phyloP scores from a whole-genome alignment of 352 stramenopile species.

The Globisporangium polare region DNA sequence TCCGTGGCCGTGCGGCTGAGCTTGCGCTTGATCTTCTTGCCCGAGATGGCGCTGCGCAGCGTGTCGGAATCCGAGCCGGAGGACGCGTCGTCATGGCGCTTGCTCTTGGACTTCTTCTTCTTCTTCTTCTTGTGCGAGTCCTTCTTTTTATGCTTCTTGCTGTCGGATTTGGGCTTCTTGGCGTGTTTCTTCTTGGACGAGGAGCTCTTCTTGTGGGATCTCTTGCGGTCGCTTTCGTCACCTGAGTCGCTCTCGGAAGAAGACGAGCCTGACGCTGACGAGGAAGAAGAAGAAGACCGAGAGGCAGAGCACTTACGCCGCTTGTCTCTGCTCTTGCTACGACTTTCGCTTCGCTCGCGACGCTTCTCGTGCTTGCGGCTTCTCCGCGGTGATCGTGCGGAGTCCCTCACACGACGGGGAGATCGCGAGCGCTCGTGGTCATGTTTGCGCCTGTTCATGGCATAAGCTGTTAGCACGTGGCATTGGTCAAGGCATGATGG shows the following conservation, averaged over 20 bases:
- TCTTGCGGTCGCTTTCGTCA: constrained; percentile 14
- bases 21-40: constrained; percentile 87
- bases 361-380: constrained; percentile 2
- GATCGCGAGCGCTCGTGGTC: constrained; percentile 16
- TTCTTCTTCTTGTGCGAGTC: constrained; percentile 29
- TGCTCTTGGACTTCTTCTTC: constrained; percentile 33
- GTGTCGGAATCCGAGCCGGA: constrained; percentile 61
- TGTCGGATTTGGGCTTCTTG: constrained; percentile 26
- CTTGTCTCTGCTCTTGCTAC: constrained; percentile 6
- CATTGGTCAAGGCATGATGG: background rate
- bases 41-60: constrained; percentile 73
- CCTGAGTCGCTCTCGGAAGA: constrained; percentile 24
- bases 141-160: constrained; percentile 37
- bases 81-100: constrained; percentile 20
- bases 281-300: constrained; percentile 14
- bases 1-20: constrained; percentile 53
- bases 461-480: background rate
- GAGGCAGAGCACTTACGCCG: background rate
- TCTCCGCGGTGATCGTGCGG: constrained; percentile 2
- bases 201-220: constrained; percentile 3
- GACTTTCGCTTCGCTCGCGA: background rate
- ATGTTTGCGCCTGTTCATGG: constrained; percentile 16
- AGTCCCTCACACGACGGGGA: constrained; percentile 1
- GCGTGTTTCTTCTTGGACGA: constrained; percentile 29
- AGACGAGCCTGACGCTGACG: constrained; percentile 20